phyloP scores from a whole-genome alignment of 108 stramenopile species.

The Pseudonitzschia pungens region DNA sequence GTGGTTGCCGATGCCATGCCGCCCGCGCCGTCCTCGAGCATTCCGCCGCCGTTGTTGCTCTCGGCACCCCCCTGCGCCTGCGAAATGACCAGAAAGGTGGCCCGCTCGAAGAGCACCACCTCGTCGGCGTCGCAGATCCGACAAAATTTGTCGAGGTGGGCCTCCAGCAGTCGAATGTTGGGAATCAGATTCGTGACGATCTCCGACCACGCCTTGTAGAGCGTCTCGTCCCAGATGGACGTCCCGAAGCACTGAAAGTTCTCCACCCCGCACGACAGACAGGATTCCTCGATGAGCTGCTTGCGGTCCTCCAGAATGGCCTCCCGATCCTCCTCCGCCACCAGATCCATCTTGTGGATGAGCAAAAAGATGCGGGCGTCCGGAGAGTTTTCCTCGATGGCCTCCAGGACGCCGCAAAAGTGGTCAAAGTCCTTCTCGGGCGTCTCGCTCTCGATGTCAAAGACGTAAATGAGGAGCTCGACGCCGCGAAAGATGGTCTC shows the following conservation, averaged over 20 bases:
- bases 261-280: conserved; percentile 68
- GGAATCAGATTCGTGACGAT: conserved; percentile 98
- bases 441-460: conserved; percentile 92
- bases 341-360: conserved; percentile 99
- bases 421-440: conserved; percentile 93
- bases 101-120: conserved; percentile 97
- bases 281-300: conserved; percentile 75
- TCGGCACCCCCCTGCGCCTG: conserved; percentile 54
- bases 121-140: conserved; percentile 96
- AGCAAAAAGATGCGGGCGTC: conserved; percentile 96
- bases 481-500: conserved; percentile 97
- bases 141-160: conserved; percentile 92
- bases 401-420: conserved; percentile 85
- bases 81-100: conserved; percentile 96
- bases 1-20: conserved; percentile 5
- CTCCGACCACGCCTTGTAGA: conserved; percentile 96
- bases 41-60: background rate
- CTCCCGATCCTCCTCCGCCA: conserved; percentile 83
- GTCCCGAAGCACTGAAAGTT: conserved; percentile 91
- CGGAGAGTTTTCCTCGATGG: conserved; percentile 93
- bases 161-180: conserved; percentile 92
- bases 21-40: conserved; percentile 7
- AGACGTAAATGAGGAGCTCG: conserved; percentile 98
- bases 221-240: conserved; percentile 97
- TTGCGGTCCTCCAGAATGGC: conserved; percentile 83